A percentile compares a stretch with the other conserved stretches of the same genome.
Evolutionary conservation across 148 eudicot species (phyloP).

Genomic region (Persicaria tinctoria): DNA sequence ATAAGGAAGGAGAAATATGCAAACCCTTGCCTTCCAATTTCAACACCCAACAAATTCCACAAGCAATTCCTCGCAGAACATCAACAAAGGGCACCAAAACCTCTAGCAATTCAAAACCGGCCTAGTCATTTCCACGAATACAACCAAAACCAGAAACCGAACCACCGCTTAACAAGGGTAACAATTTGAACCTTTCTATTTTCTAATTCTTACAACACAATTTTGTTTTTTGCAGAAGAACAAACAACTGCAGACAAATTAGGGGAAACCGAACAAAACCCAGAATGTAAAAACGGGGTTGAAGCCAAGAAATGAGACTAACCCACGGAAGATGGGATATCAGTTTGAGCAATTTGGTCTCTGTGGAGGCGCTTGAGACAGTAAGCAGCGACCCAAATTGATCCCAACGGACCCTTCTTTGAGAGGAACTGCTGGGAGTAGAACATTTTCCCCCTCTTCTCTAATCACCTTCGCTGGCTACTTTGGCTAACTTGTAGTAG

Average conservation of each 20-base stretch:
- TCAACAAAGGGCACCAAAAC: not conserved
- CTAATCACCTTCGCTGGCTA: not conserved
- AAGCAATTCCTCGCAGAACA: not conserved
- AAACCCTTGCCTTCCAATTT: not conserved
- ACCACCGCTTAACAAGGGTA: not conserved
- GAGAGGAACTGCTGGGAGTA: conserved; percentile 50
- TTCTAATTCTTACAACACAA: not conserved
- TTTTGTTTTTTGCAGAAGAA: too few relatives aligned
- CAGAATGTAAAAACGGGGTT: conserved; percentile 1
- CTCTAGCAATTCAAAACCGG: not conserved
- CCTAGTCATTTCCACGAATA: not conserved
- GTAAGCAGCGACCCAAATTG: conserved; percentile 83
- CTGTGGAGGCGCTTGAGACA: conserved; percentile 65
- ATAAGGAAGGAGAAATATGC: not conserved
- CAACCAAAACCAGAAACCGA: not conserved
- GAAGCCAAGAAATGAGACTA: conserved; percentile 12
- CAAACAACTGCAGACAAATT: not conserved
- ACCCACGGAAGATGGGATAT: conserved; percentile 80
- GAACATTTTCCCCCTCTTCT: conserved; percentile 35
- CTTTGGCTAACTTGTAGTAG: not conserved
- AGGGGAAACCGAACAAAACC: not conserved
- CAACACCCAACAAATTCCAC: not conserved
- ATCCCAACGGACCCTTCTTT: conserved; percentile 53
- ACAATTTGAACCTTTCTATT: not conserved
- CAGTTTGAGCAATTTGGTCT: conserved; percentile 46